These are phyloP conservation scores for Malassezia arunalokei DNA, from an alignment of 1,284 basidiomycete genomes.

Conservation along the genomic window DNA sequence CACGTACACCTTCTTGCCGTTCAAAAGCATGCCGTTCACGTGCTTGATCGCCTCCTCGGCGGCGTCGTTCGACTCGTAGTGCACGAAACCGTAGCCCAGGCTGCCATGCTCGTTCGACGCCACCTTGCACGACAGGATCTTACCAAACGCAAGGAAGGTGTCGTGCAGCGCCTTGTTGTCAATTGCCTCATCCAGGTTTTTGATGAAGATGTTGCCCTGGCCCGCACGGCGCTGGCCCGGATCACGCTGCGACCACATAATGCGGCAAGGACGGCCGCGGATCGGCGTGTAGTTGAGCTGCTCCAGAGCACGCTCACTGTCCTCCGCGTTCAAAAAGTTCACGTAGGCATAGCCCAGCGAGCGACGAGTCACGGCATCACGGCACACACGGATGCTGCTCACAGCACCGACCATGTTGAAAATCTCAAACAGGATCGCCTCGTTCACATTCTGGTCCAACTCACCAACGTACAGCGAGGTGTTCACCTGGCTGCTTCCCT, in stretches of 20 bases:
- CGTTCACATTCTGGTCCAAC: slow-evolving; percentile 91
- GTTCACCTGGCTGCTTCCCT: slow-evolving; percentile 23
- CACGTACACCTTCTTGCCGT: slow-evolving; percentile 79
- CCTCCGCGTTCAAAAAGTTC: slow-evolving; percentile 89
- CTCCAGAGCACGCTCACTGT: slow-evolving; percentile 98
- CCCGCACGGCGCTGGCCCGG: slow-evolving; percentile 97
- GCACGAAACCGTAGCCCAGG: slow-evolving; percentile 77
- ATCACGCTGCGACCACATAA: slow-evolving; percentile 99
- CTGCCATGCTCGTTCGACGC: slow-evolving; percentile 50
- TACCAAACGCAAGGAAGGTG: slow-evolving; percentile 97
- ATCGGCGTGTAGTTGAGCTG: slow-evolving; percentile 99
- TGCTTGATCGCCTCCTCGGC: slow-evolving; percentile 84
- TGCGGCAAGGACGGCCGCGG: slow-evolving; percentile 95
- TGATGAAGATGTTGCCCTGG: slow-evolving; percentile 99
- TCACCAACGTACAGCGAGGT: slow-evolving; percentile 97
- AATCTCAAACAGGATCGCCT: slow-evolving; percentile 99
- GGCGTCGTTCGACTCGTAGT: slow-evolving; percentile 95
- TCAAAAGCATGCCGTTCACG: slow-evolving; percentile 97
- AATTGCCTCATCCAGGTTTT: slow-evolving; percentile 94
- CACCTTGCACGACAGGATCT: slow-evolving; percentile 98
- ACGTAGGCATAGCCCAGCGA: slow-evolving; percentile 99
- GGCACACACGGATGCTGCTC: slow-evolving; percentile 97
- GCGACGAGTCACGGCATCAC: slow-evolving; percentile 97
- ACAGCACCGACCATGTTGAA: slow-evolving; percentile 99
- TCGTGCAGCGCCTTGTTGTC: slow-evolving; percentile 99